Base-by-base conservation (phyloP, 2,329 filamentous ascomycete genomes). In the Colletotrichum cordylinicola region DNA sequence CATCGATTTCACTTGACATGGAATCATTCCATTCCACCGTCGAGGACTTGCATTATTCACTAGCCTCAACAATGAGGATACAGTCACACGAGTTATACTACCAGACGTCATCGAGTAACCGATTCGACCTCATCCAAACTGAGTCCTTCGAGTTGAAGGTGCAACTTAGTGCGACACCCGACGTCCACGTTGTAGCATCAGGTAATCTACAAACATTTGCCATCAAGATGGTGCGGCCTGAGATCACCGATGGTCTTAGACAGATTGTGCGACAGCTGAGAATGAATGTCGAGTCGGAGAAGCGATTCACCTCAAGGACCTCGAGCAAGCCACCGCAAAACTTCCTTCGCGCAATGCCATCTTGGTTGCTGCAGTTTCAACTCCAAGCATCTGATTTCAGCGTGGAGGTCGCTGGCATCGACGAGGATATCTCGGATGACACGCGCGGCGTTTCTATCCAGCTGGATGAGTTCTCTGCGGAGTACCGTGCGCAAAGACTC, bases 21-120 rank as follows among this genome's bases (percentile, higher is more conserved):
- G 97, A 99, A 82, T 98, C 97, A 1, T 98, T 96, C n/a, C 97
- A 99, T 85, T 97, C 95, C 4, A 89, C 94, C 0, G 91, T 95
- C 43, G 94, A 94, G 73, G 94, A 98, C 39, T 87, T 96, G 5
- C 94, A 98, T 82, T 99, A 99, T 84, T 95, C 94, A 7, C 87
- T 99, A 1, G 92, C 93, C 16, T 95, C 96, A 1, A 94, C 94
- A 5, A 92, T 98, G 82, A 91, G 97, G 61, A 88, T 98, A 74
- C 93, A 96, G 77, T 94, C 95, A 1, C 96, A 98, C 82, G 92
- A 95, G 78, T 89, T 99, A 1, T 99, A 98, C 83, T 99, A 99
- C 82, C 98, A 98, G 82, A 98, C 96, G 1, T 93, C 94, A 27
- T 91, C 92, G 12, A 94, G 96, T 7, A 92, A 93, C 75, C 93